Evolutionary conservation across 2,329 filamentous ascomycete species (phyloP).

Genomic region (Scolecobasidium constrictum): DNA sequence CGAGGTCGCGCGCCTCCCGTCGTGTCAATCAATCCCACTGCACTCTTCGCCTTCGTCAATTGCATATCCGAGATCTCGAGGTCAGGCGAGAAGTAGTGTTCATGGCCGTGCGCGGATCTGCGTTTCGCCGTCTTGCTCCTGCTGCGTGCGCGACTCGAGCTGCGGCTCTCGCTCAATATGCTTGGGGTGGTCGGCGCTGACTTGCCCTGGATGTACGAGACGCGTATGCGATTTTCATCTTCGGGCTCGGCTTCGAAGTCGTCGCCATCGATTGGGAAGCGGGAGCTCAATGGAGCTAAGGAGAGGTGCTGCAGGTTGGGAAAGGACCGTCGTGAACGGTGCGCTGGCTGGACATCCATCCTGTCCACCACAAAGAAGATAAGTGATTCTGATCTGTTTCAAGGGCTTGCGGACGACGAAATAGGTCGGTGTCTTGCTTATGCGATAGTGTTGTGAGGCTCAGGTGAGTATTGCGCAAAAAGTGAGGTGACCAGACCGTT

Average conservation of each 20-base stretch:
- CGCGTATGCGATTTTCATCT: conserved; percentile 20
- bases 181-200: conserved; percentile 38
- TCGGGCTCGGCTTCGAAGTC: conserved; percentile 14
- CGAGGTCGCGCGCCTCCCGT: conserved; percentile 19
- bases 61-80: conserved; percentile 13
- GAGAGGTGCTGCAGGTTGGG: conserved; percentile 49
- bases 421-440: too few relatives aligned
- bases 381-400: too few relatives aligned
- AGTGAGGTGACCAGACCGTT: too few relatives aligned
- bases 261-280: conserved; percentile 41
- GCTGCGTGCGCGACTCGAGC: conserved; percentile 23
- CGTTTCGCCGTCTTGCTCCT: conserved; percentile 17
- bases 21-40: conserved; percentile 25
- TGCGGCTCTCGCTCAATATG: conserved; percentile 30
- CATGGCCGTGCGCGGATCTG: conserved; percentile 9
- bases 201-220: conserved; percentile 37
- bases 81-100: conserved; percentile 11
- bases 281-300: conserved; percentile 47
- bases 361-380: too few relatives aligned
- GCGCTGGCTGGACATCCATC: conserved; percentile 6
- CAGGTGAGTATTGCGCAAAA: too few relatives aligned
- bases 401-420: too few relatives aligned
- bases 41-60: conserved; percentile 37
- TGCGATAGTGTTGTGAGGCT: too few relatives aligned
- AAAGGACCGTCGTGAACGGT: conserved; percentile 39